A percentile compares a stretch with the other conserved stretches of the same genome.
Evolutionary conservation across 2,329 filamentous ascomycete species (phyloP).

Genomic region (Claviceps pusilla): DNA sequence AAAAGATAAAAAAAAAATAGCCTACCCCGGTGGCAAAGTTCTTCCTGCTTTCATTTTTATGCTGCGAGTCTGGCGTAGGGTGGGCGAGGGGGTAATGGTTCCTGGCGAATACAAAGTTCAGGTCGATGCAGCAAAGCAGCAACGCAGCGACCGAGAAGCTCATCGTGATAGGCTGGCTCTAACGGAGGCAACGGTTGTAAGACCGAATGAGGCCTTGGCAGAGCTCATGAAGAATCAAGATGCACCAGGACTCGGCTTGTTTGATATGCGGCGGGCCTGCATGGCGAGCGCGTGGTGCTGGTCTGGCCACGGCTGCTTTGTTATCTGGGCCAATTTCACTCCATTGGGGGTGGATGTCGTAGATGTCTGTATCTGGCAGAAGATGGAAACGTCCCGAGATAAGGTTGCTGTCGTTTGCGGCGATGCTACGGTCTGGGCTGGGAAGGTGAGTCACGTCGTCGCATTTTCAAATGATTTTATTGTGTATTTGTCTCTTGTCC

Average conservation of each 20-base stretch:
- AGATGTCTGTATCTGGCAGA: neutral
- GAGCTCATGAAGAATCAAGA: neutral
- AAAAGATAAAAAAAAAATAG: neutral
- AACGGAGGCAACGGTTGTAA: neutral
- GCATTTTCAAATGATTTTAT: neutral
- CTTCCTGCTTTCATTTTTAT: neutral
- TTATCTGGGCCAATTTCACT: neutral
- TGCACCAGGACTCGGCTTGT: neutral
- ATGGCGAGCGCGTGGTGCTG: neutral
- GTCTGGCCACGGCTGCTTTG: neutral
- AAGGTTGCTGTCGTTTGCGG: neutral
- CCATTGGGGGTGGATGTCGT: neutral
- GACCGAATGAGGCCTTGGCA: neutral
- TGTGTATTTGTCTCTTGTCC: neutral
- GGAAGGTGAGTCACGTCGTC: no score
- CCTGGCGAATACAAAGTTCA: neutral
- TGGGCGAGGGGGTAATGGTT: neutral
- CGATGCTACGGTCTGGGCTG: neutral
- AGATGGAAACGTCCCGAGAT: neutral
- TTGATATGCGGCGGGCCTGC: neutral
- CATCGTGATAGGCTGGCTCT: neutral
- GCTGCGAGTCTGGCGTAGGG: neutral
- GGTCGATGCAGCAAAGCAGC: neutral
- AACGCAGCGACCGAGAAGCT: neutral
- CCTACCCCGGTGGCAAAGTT: no score